Base-by-base conservation (phyloP, 2,329 filamentous ascomycete genomes). In the Xylariaceae sp. region DNA sequence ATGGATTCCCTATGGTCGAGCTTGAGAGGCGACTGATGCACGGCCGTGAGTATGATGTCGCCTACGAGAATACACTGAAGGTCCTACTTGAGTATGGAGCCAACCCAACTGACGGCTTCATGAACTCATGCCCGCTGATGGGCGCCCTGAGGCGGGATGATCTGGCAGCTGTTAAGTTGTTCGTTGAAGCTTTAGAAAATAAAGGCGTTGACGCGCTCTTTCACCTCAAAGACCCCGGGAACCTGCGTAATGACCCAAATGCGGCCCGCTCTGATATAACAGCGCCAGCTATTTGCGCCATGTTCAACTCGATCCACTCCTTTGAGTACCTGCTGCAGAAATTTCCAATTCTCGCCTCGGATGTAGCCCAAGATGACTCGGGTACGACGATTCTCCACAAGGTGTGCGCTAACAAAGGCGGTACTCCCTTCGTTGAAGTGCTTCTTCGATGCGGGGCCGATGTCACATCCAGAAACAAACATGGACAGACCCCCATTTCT, bases 401-500 rank as follows among this genome's bases (percentile, higher is more conserved):
- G 5, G 35, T 33, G 11, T 48, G 44, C 15, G 6, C 11, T 11
- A 32, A 20, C 21, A 10, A 26, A 8, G 27, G n/a, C 6, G 20
- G n/a, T 3, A n/a, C 24, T 11, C 20, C 15, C 6, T 50, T 50
- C 7, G 27, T 42, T 2, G 24, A 50, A 27, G 16, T 26, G 13
- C 37, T 50, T 33, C 47, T 50, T 33, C 47, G 35, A 41, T 42
- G 20, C 11, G 47, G 47, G n/a, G 37, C 37, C 9, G 27, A 50
- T 16, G 37, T 16, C 4, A 24, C n/a, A 2, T 9, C 11, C 3
- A 29, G 24, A 6, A 33, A 49, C 16, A 15, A 49, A 39, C 2
- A 6, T 2, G 27, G n/a, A 8, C 23, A 49, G 24, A 23, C 23
- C 15, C 46, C 46, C 26, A 23, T 49, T 13, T 40, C 8, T 21